Conservation (phyloP, 345 rosid species). For the Citrus sp. region DNA sequence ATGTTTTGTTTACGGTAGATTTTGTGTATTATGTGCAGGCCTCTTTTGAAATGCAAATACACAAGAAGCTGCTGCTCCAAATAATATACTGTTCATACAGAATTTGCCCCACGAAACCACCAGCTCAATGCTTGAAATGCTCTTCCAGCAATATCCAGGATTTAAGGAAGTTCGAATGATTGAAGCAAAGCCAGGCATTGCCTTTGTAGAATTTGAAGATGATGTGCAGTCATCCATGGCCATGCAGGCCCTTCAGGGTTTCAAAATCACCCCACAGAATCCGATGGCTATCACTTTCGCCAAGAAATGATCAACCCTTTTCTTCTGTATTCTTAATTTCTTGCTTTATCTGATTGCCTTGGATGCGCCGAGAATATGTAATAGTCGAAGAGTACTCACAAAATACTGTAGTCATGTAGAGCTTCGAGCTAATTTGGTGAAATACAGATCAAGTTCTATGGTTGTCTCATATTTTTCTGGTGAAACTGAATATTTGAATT, state of each 20-base stretch:
- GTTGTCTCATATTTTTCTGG: not conserved
- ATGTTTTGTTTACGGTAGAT: not conserved
- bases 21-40: conserved; percentile 37
- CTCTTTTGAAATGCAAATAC: conserved; percentile 38
- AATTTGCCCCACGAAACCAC: conserved; percentile 89
- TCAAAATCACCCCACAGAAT: conserved; percentile 79
- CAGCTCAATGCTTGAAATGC: conserved; percentile 73
- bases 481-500: not conserved
- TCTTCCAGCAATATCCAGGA: conserved; percentile 82
- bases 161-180: conserved; percentile 93
- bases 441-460: not conserved
- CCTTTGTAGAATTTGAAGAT: conserved; percentile 87
- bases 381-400: not conserved
- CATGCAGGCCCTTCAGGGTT: conserved; percentile 87
- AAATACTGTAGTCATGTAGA: conserved; percentile 3
- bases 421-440: not conserved
- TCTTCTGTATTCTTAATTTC: not conserved
- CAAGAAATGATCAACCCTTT: conserved; percentile 50
- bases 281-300: conserved; percentile 89
- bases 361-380: not conserved
- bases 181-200: conserved; percentile 91
- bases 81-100: conserved; percentile 83
- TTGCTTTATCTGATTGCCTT: not conserved
- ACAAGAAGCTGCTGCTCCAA: conserved; percentile 66
- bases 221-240: conserved; percentile 83